Evolutionary conservation across 257 asterid genomes (phyloP).

Genomic region (Asclepias syriaca): DNA sequence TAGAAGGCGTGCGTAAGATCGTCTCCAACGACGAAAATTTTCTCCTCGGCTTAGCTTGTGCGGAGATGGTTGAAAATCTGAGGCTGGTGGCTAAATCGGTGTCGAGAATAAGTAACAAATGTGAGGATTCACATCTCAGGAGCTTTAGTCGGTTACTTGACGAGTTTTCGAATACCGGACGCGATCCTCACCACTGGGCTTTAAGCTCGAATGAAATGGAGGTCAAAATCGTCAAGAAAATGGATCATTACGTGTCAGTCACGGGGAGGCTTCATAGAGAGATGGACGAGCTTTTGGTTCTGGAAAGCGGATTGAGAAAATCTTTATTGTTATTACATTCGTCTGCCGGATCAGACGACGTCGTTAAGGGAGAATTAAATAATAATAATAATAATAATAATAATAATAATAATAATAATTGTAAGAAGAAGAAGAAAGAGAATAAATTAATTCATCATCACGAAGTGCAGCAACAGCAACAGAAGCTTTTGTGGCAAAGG

Average conservation of each 20-base stretch:
- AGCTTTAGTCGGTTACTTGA: slow-evolving; percentile 49
- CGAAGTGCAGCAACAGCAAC: slow-evolving; percentile 33
- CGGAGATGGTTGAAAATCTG: slow-evolving; percentile 71
- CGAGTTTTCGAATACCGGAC: slow-evolving; percentile 66
- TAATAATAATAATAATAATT: slow-evolving; percentile 12
- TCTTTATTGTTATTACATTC: slow-evolving; percentile 7
- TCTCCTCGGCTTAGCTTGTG: slow-evolving; percentile 68
- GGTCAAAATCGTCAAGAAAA: slow-evolving; percentile 41
- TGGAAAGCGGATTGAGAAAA: slow-evolving; percentile 51
- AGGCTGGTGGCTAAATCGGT: slow-evolving; percentile 46
- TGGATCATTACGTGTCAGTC: slow-evolving; percentile 47
- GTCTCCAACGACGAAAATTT: slow-evolving; percentile 80
- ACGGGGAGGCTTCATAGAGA: slow-evolving; percentile 55
- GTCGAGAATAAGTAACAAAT: slow-evolving; percentile 49
- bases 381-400: slow-evolving; percentile 9
- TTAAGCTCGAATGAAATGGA: slow-evolving; percentile 55
- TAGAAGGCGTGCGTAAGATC: slow-evolving; percentile 87
- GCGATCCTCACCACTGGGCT: slow-evolving; percentile 57
- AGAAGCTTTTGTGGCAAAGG: slow-evolving; percentile 70
- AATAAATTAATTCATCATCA: slow-evolving; percentile 18
- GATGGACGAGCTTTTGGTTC: slow-evolving; percentile 59
- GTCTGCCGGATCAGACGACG: background rate
- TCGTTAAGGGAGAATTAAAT: slow-evolving; percentile 26
- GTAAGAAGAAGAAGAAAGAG: background rate
- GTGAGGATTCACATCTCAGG: slow-evolving; percentile 58